A percentile compares a stretch with the other conserved stretches of the same genome.
phyloP scores from a whole-genome alignment of 768 basidiomycete genomes.

The Bullera alba region DNA sequence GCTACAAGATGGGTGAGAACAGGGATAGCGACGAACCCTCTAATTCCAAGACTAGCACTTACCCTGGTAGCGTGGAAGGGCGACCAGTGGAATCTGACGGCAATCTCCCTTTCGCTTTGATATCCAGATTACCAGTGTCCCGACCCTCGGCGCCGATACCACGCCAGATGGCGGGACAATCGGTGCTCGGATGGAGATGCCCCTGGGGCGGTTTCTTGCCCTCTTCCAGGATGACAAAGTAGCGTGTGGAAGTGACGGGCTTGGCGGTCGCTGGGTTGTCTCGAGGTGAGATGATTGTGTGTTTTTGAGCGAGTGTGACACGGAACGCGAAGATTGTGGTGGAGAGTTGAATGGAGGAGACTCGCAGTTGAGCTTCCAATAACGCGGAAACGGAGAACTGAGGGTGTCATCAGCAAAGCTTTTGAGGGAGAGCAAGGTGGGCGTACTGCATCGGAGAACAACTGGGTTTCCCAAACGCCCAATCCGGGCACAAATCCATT shows the following conservation, averaged over 20 bases:
- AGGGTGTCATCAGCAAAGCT: neutral
- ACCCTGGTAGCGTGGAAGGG: constrained; percentile 27
- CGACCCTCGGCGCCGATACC: constrained; percentile 11
- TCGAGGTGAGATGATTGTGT: constrained; percentile 18
- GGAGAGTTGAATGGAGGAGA: constrained; percentile 9
- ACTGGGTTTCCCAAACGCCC: constrained; percentile 6
- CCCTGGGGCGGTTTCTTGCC: constrained; percentile 9
- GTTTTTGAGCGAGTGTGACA: constrained; percentile 19
- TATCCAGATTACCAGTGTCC: constrained; percentile 14
- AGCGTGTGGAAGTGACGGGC: constrained; percentile 9
- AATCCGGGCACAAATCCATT: constrained; percentile 5
- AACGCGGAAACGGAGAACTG: constrained; percentile 27
- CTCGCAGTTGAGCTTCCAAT: constrained; percentile 10
- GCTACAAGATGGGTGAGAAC: too few species aligned
- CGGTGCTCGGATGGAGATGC: constrained; percentile 1
- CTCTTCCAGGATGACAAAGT: constrained; percentile 2
- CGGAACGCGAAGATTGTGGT: constrained; percentile 28
- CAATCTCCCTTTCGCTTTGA: constrained; percentile 17
- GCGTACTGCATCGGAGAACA: constrained; percentile 8
- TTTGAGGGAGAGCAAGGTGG: neutral
- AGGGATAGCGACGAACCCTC: too few species aligned
- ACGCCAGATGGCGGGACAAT: constrained; percentile 4
- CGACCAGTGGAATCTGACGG: constrained; percentile 26
- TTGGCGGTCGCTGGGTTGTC: constrained; percentile 8
- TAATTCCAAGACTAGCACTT: too few species aligned